Base-by-base conservation (phyloP, 1,284 basidiomycete genomes). In the Austroboletus novae-zelandiae region DNA sequence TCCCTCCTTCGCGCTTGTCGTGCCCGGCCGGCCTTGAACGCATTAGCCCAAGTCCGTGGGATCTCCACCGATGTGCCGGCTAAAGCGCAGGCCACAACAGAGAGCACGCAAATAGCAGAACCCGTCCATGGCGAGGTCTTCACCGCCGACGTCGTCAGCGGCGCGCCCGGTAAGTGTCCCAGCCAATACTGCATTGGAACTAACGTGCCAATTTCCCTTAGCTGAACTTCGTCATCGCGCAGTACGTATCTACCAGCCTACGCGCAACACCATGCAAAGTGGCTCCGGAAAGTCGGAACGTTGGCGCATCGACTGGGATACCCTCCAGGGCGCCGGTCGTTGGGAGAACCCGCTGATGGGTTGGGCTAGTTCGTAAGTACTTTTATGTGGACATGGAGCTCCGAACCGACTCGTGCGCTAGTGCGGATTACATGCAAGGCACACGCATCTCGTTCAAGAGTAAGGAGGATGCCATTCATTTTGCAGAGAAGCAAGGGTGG, bases 341-440 rank as follows among this genome's bases (percentile, higher is more conserved):
- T 99, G 96, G 96, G 94, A 98, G 79, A 98, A 98, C 69, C 93
- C 94, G n/a, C 72, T 99, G 61, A 99, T 99, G 91, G 96, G 96
- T 50, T 99, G 85, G 82, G 94, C 94, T 1, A 90, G 86, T 72
- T 91, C 87, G 91, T 93, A 66, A 71, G 87, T 78, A 15, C 45
- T 10, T 2, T 47, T 32, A 34, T 36, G 20, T 10, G n/a, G 13
- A 40, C 20, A 23, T 37, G 15, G 36, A 37, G 15, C n/a, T 5
- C 13, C 8, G 11, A 41, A 27, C 31, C 47, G 15, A 52, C 40
- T 5, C 25, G n/a, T 49, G 36, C 40, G 39, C 60, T 43, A 94
- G 93, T 50, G 96, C 93, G 54, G 96, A 99, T 73, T 98, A 98
- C 74, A 90, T 98, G 86, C 96, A 99, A 71, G 94, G 91, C 29